Evolutionary conservation across 805 yeast genomes (phyloP), one percentile per base, ranked within the genome.

Genomic region (Cyberlindnera meyerae): DNA sequence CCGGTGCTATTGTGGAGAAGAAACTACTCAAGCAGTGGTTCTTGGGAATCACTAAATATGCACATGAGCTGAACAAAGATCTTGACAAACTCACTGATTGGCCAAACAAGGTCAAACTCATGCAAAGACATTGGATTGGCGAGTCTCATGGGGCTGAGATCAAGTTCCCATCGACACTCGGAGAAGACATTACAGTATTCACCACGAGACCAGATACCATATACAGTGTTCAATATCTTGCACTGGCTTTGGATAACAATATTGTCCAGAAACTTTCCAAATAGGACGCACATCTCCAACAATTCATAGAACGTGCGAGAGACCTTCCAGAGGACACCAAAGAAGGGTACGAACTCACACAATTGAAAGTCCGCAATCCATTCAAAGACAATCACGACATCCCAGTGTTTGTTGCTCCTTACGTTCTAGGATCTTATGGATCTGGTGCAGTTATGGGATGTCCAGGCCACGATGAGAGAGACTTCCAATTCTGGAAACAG

Each of bases 391-490:
- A 58, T 3, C 37, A 56, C 1, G 47, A 61, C 21, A 40, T 90
- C 5, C 97, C 97, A 0, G 77, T 90, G 0, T 93, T 74, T 63
- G 89, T 73, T 3, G 96, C 97, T 0, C 95, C 96, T 0, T 93
- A 89, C 58, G 97, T 90, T 1, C 56, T 90, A 24, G 78, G 83
- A 4, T 63, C 73, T 4, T 90, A 90, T 54, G 97, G 97, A 1
- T 77, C 77, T 39, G 96, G 96, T 27, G 95, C 96, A 1, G 97
- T 90, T 0, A 90, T 93, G 97, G 98, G 98, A 2, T 86, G 94
- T 51, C 98, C 98, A 2, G 96, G 83, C 0, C 97, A 89, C 58
- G 97, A 93, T 58, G 65, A 67, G 30, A 71, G 97, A 43, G 98
- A 93, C 54, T 75, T 55, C 49, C 84, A 70, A 7, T 90, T 93